A percentile compares a stretch with the other conserved stretches of the same genome.
Conservation (phyloP, 768 basidiomycete genomes). For the Mycena capillaripes region DNA sequence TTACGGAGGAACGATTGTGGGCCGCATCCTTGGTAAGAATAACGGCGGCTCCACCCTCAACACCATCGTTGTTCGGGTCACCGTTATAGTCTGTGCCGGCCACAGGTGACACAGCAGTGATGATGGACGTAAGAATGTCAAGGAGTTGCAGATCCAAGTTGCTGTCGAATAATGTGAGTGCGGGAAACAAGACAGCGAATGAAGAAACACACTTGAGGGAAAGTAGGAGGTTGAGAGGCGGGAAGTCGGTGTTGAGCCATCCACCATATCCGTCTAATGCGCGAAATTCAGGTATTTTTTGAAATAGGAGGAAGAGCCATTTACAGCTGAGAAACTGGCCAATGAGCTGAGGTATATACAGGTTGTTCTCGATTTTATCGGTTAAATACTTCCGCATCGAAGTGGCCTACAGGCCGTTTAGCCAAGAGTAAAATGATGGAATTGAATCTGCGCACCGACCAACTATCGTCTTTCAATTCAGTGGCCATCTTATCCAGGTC, state of each 20-base stretch:
- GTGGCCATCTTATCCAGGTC: conserved; percentile 26
- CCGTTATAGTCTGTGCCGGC: conserved; percentile 23
- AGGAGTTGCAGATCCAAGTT: conserved; percentile 28
- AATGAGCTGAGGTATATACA: conserved; percentile 14
- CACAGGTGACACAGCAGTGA: conserved; percentile 15
- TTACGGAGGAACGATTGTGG: conserved; percentile 27
- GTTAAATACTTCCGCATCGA: conserved; percentile 25
- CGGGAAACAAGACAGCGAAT: too few species aligned
- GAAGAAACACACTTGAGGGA: conserved; percentile 4
- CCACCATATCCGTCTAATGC: conserved; percentile 26
- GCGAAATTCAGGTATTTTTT: background rate
- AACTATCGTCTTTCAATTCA: conserved; percentile 18
- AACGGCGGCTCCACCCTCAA: conserved; percentile 26
- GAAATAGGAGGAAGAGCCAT: background rate
- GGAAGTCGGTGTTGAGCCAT: conserved; percentile 32
- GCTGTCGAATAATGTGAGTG: background rate
- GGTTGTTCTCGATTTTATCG: conserved; percentile 29
- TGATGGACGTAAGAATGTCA: conserved; percentile 14
- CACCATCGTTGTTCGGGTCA: conserved; percentile 20
- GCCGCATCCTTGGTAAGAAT: conserved; percentile 25
- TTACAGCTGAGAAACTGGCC: conserved; percentile 24
- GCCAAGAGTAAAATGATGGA: background rate
- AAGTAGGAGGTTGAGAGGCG: conserved; percentile 30
- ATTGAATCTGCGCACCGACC: conserved; percentile 4
- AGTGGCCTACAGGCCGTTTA: background rate